phyloP scores from a whole-genome alignment of 768 basidiomycete genomes.

The Cyclocybe cylindracea region DNA sequence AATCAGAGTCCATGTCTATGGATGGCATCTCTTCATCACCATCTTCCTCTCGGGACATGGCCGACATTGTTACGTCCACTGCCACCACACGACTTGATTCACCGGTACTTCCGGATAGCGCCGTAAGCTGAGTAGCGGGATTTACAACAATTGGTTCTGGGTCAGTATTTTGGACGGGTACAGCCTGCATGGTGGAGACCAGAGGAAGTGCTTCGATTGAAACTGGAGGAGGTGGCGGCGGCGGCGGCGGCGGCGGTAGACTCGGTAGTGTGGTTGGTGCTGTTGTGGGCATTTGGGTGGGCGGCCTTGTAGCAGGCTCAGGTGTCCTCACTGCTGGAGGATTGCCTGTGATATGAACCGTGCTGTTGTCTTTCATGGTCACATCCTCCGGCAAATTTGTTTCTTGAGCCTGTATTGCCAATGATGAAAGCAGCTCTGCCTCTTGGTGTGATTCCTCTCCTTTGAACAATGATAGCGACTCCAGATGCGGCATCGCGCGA shows the following conservation, averaged over 20 bases:
- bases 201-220: too few relatives aligned
- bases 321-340: neutral
- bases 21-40: conserved; percentile 74
- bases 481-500: conserved; percentile 64
- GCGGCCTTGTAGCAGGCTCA: too few relatives aligned
- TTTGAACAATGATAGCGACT: conserved; percentile 59
- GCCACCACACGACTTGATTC: too few relatives aligned
- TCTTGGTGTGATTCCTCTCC: conserved; percentile 71
- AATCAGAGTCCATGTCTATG: conserved; percentile 81
- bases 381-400: conserved; percentile 20
- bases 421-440: conserved; percentile 38
- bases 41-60: conserved; percentile 7
- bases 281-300: too few relatives aligned
- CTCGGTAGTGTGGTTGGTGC: too few relatives aligned
- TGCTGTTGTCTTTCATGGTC: conserved; percentile 21
- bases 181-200: too few relatives aligned
- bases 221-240: too few relatives aligned
- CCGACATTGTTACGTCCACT: neutral
- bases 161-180: too few relatives aligned
- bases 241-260: too few relatives aligned
- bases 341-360: neutral
- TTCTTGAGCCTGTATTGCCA: conserved; percentile 24
- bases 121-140: too few relatives aligned
- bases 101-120: too few relatives aligned
- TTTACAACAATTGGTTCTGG: too few relatives aligned